These are phyloP conservation scores for Cyclanthera cordifolia DNA, from an alignment of 306 rosid genomes.

Conservation along the genomic window DNA sequence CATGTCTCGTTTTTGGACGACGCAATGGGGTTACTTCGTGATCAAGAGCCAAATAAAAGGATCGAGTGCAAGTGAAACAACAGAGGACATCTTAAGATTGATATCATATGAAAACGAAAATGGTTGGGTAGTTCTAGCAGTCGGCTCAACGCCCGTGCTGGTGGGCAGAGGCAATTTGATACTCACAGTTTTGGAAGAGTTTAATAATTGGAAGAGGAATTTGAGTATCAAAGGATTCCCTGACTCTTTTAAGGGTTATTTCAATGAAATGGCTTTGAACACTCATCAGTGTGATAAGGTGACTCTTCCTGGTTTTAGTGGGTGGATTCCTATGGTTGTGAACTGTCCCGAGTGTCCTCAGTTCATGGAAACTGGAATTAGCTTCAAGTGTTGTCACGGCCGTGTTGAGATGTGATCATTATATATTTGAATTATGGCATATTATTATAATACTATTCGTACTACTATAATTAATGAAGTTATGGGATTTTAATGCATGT, in stretches of 20 bases:
- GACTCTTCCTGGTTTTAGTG: not conserved
- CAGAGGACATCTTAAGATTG: not conserved
- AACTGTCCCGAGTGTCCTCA: not conserved
- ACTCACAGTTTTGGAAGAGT: not conserved
- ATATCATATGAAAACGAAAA: not conserved
- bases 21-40: not conserved
- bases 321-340: not conserved
- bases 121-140: not conserved
- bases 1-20: not conserved
- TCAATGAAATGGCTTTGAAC: not conserved
- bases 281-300: not conserved
- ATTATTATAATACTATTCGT: not conserved
- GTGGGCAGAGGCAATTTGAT: not conserved
- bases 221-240: not conserved
- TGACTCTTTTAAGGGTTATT: not conserved
- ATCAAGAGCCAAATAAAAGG: not conserved
- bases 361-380: not conserved
- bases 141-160: not conserved
- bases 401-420: not conserved
- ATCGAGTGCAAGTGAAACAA: not conserved
- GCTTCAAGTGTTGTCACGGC: not conserved
- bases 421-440: too few relatives aligned
- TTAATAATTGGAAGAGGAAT: not conserved
- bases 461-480: not conserved
- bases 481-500: not conserved